A percentile compares a stretch with the other conserved stretches of the same genome.
phyloP scores from a whole-genome alignment of 192 early-diverging fungal species.

The Rhizophagus clarus region DNA sequence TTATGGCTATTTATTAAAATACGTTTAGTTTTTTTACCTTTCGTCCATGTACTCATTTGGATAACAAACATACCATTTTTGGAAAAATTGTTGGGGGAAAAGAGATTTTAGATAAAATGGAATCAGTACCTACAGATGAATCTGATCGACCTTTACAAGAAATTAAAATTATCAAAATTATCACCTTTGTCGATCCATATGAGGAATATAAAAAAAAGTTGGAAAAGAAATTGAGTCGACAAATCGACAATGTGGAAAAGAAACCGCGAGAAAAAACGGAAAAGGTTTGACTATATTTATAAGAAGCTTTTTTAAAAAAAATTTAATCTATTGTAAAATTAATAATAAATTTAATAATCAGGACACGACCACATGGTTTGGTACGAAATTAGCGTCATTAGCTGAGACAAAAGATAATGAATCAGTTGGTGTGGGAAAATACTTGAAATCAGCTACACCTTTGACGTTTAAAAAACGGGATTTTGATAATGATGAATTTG shows the following conservation, averaged over 20 bases:
- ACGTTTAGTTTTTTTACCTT: conserved; percentile 67
- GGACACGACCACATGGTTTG: conserved; percentile 76
- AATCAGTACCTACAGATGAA: conserved; percentile 69
- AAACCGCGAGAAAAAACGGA: conserved; percentile 51
- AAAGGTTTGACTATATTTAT: conserved; percentile 40
- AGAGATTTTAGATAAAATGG: conserved; percentile 79
- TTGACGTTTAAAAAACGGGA: conserved; percentile 19
- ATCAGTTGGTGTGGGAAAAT: conserved; percentile 64
- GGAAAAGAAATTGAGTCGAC: conserved; percentile 62
- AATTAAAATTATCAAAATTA: conserved; percentile 74
- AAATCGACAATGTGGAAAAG: conserved; percentile 43
- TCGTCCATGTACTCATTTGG: conserved; percentile 64
- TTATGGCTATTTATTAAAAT: conserved; percentile 19
- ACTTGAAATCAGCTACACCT: conserved; percentile 44
- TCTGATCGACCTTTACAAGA: conserved; percentile 70
- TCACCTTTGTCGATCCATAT: conserved; percentile 86
- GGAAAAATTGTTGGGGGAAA: conserved; percentile 89
- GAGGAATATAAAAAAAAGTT: conserved; percentile 71
- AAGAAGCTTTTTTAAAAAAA: background rate
- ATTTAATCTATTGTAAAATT: background rate
- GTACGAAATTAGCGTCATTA: conserved; percentile 51
- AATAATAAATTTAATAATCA: background rate
- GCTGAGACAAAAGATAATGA: conserved; percentile 32
- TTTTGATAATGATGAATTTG: conserved; percentile 5
- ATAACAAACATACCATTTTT: conserved; percentile 92